Base-by-base conservation (phyloP, 2,329 filamentous ascomycete genomes). In the Phoma sp. region DNA sequence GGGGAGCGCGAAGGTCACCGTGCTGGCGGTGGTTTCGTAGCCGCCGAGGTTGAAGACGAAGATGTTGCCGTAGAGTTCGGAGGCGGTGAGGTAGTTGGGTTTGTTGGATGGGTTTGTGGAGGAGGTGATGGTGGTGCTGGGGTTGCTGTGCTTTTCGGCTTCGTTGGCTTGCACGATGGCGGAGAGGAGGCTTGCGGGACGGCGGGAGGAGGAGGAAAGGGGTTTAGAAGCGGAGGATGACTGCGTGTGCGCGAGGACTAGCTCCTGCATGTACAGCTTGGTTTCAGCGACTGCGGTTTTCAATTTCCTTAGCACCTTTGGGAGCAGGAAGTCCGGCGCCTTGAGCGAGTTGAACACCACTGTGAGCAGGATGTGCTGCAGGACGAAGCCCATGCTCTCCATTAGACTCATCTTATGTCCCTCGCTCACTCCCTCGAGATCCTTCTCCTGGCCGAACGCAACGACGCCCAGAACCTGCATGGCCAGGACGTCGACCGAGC, bases 21-120 rank as follows among this genome's bases (percentile, higher is more conserved):
- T 75, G 22, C 79, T 74, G 1, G 80, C 77, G 0, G 79, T 80
- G 0, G 81, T 82, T 55, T 84, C 80, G 51, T 82, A 79, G 1
- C 81, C 81, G 0, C 81, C 81, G 42, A 83, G 71, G 33, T 78
- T 80, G 59, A 81, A 75, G 2, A 78, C 69, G 48, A 80, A 81
- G 41, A 82, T 63, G 38, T 82, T 82, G 22, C 80, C 78, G 36
- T 78, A 78, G 5, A 83, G 77, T 53, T 83, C 80, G 36, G 68
- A 68, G 6, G 61, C 44, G 14, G 55, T 36, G 55, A 46, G 57
- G 58, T 60, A 38, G 32, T 18, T 30, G 38, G 35, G 10, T 13
- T 41, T 7, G 33, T 54, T 22, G 11, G 14, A 33, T 24, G 27
- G 29, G 29, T 7, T 8, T 40, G 11, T 55, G 42, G 24, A 53